Conservation (phyloP, 257 asterid species). For the Fraxinus excelsior region DNA sequence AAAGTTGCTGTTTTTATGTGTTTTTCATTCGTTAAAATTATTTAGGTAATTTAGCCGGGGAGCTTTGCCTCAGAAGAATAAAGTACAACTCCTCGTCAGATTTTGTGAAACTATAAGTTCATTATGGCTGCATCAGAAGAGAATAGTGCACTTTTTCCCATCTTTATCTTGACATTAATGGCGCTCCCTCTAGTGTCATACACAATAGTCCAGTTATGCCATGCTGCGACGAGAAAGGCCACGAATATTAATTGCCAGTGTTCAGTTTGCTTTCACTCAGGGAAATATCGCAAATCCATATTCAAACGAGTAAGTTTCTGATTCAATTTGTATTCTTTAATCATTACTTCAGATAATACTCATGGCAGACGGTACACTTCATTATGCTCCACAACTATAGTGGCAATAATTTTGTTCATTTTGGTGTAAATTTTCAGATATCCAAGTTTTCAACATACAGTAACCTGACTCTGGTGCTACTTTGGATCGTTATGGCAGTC, state of each 20-base stretch:
- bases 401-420: slow-evolving; percentile 14
- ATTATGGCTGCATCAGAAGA: slow-evolving; percentile 89
- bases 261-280: slow-evolving; percentile 87
- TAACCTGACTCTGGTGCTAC: slow-evolving; percentile 85
- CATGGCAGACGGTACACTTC: background rate
- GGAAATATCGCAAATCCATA: slow-evolving; percentile 90
- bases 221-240: slow-evolving; percentile 62
- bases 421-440: slow-evolving; percentile 71
- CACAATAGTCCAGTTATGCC: slow-evolving; percentile 71
- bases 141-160: slow-evolving; percentile 89
- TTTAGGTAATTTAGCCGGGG: background rate
- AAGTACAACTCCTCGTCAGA: background rate
- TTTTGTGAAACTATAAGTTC: slow-evolving; percentile 31
- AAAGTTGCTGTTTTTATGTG: background rate
- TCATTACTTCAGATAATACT: slow-evolving; percentile 11
- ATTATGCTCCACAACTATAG: background rate
- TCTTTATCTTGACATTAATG: slow-evolving; percentile 86
- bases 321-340: background rate
- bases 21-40: background rate
- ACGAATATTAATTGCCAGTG: slow-evolving; percentile 72
- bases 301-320: slow-evolving; percentile 71
- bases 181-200: slow-evolving; percentile 96
- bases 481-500: slow-evolving; percentile 80
- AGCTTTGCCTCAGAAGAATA: background rate
- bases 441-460: slow-evolving; percentile 93